phyloP scores from a whole-genome alignment of 441 rosid genomes.

The Viola pubescens region DNA sequence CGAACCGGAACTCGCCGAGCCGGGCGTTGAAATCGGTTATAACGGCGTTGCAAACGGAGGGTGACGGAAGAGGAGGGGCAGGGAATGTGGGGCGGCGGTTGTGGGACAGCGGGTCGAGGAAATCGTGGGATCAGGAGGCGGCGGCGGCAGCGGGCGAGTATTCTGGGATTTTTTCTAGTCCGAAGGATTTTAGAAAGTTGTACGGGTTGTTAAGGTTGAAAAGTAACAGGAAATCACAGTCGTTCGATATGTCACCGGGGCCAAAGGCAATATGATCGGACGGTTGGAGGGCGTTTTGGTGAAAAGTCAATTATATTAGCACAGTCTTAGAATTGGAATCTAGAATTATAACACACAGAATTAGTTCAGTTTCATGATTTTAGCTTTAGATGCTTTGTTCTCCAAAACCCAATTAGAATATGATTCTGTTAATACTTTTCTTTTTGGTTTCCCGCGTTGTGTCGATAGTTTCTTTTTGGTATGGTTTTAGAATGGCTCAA shows the following conservation, averaged over 20 bases:
- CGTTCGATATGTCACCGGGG: slow-evolving; percentile 29
- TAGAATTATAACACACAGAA: no score
- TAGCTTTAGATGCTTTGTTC: no score
- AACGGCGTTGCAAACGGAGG: slow-evolving; percentile 49
- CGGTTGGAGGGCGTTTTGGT: neutral
- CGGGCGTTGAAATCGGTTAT: slow-evolving; percentile 59
- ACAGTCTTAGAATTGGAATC: neutral
- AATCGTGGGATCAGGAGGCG: slow-evolving; percentile 6
- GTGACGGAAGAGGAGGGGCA: slow-evolving; percentile 42
- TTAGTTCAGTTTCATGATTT: no score
- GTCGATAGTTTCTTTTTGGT: no score
- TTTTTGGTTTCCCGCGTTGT: no score
- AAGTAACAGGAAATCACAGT: slow-evolving; percentile 34
- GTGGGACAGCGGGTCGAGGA: slow-evolving; percentile 21
- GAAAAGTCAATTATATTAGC: neutral
- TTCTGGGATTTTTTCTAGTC: slow-evolving; percentile 32
- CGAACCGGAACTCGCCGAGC: slow-evolving; percentile 59
- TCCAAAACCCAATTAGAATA: no score
- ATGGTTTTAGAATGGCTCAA: no score
- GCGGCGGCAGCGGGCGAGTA: slow-evolving; percentile 34
- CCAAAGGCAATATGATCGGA: slow-evolving; percentile 20
- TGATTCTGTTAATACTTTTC: no score
- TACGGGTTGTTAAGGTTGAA: slow-evolving; percentile 57
- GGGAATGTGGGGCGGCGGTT: slow-evolving; percentile 24
- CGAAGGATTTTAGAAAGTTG: slow-evolving; percentile 58